Conservation (phyloP, 2,329 filamentous ascomycete genomes). For the Thielaviopsis punctulata region DNA sequence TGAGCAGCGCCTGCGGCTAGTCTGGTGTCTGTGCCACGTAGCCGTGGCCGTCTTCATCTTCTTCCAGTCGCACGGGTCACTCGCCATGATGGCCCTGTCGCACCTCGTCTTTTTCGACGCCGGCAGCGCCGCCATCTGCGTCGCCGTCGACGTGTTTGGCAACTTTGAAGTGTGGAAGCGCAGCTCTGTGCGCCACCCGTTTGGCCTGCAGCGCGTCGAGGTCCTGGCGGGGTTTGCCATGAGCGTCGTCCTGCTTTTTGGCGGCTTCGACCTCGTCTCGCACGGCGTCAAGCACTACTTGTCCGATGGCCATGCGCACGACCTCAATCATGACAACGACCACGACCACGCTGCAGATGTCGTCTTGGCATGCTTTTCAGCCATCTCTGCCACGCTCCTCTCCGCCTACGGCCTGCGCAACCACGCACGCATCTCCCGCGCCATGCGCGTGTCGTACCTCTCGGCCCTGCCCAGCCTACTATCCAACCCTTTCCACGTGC, state of each 20-base stretch:
- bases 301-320: not conserved
- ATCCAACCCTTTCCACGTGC: conserved; percentile 89
- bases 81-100: conserved; percentile 81
- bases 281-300: conserved; percentile 90
- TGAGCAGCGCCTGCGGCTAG: conserved; percentile 66
- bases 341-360: conserved; percentile 59
- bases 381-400: conserved; percentile 66
- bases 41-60: conserved; percentile 70
- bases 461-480: conserved; percentile 65
- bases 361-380: conserved; percentile 64
- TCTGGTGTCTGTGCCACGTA: conserved; percentile 83
- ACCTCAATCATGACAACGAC: conserved; percentile 26
- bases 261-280: conserved; percentile 86
- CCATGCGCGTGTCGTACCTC: conserved; percentile 74
- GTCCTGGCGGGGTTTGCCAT: conserved; percentile 91
- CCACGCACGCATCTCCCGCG: conserved; percentile 78
- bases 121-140: conserved; percentile 77
- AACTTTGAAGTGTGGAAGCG: conserved; percentile 98
- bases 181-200: conserved; percentile 82
- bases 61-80: conserved; percentile 67
- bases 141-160: conserved; percentile 77
- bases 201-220: conserved; percentile 80
- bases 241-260: conserved; percentile 92
- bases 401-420: conserved; percentile 80
- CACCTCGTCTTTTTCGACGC: conserved; percentile 94